Evolutionary conservation across 2,329 filamentous ascomycete species (phyloP), one percentile per base, ranked within the genome.

Genomic region (Fusarium sp.): DNA sequence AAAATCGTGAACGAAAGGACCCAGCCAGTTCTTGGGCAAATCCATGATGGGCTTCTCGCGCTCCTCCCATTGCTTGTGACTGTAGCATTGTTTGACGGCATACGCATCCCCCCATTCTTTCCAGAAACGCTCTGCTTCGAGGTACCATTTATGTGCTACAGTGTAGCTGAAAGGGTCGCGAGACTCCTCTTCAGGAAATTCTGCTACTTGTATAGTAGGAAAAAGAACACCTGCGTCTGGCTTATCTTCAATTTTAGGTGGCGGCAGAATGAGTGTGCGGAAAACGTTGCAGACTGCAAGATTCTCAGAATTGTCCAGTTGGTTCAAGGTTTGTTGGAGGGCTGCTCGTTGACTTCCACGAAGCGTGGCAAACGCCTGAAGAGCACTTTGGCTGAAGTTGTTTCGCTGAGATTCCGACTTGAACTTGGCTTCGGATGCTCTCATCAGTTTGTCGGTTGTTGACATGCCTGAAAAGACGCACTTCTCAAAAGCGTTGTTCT

Each of bases 311-410:
- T 75, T 82, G 35, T 78, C 76, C 51, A 85, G 81, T 18, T 78
- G 67, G 44, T 81, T 80, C 37, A 87, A 78, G 23, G 79, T 80
- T 35, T 82, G 80, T 70, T 87, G 84, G 27, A 87, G 76, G 23
- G 81, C 85, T 12, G 84, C 86, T 48, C 86, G 83, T 45, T 82
- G 80, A 60, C 79, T 80, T 3, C 85, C 86, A 16, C 84, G 83
- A 57, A 83, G 80, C 7, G 56, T 60, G 4, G 82, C 79, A 69
- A 81, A 84, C 23, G 70, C 56, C 18, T 70, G 44, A 35, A 79
- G 71, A 4, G 65, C 39, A 15, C 37, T 27, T 11, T 21, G 29
- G 23, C 45, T 52, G 21, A 68, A 48, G 23, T 37, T 27, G 23
- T 42, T 44, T 44, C 37, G 52, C 12, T 39, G 31, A 29, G 37